Evolutionary conservation across 139 green algal genomes (phyloP).

Genomic region (Coelastrella sp.): DNA sequence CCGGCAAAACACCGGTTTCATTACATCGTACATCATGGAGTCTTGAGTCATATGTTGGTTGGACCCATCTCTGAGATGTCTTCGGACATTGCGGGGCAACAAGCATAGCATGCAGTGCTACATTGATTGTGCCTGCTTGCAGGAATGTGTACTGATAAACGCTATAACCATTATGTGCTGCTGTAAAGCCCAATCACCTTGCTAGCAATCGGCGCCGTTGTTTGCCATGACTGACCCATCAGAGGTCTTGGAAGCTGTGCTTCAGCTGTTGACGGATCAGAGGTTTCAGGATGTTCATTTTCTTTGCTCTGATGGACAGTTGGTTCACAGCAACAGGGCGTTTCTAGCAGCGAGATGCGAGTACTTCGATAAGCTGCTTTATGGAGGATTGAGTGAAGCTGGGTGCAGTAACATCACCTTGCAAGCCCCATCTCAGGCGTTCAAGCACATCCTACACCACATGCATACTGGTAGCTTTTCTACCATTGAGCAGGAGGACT

Average conservation of each 20-base stretch:
- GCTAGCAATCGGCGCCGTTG: background rate
- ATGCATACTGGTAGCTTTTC: slow-evolving; percentile 10
- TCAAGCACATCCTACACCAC: slow-evolving; percentile 9
- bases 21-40: no score
- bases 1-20: no score
- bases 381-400: background rate
- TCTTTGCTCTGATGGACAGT: background rate
- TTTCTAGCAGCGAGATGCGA: slow-evolving; percentile 9
- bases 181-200: no score
- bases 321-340: background rate
- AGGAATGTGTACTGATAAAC: no score
- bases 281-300: slow-evolving; percentile 5
- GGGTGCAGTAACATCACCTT: background rate
- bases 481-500: background rate
- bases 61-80: no score
- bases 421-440: background rate
- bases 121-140: no score
- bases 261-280: background rate
- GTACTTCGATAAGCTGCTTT: slow-evolving; percentile 36
- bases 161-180: no score
- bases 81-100: no score
- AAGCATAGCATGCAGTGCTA: no score
- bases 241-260: background rate
- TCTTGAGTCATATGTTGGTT: no score
- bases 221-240: background rate